phyloP scores from a whole-genome alignment of 805 yeast species.

The Myxozyma neotropica region DNA sequence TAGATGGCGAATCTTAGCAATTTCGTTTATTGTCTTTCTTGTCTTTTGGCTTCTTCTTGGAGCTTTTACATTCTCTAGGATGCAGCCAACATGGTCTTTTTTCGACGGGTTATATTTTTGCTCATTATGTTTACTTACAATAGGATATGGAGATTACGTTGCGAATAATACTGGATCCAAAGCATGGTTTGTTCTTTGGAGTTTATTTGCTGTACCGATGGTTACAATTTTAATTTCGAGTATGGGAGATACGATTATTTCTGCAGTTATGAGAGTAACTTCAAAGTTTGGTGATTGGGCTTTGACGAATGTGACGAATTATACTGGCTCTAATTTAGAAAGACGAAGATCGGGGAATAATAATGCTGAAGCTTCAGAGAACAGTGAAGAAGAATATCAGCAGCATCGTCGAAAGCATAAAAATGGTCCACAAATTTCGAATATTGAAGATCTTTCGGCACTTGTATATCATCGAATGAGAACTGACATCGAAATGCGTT shows the following conservation, averaged over 20 bases:
- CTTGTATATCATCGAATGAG: constrained; percentile 9
- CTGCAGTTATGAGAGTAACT: constrained; percentile 16
- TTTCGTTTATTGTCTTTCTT: constrained; percentile 21
- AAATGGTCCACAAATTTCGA: no score
- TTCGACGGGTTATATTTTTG: constrained; percentile 75
- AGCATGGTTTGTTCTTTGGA: constrained; percentile 77
- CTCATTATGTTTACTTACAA: constrained; percentile 71
- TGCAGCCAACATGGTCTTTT: constrained; percentile 71
- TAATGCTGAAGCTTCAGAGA: no score
- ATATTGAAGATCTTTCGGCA: not conserved
- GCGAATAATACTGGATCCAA: constrained; percentile 68
- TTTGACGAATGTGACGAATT: constrained; percentile 3
- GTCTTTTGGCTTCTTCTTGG: constrained; percentile 69
- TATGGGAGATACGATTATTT: constrained; percentile 58
- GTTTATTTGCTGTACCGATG: constrained; percentile 77
- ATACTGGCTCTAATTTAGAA: no score
- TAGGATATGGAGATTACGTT: constrained; percentile 80
- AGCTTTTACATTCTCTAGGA: constrained; percentile 59
- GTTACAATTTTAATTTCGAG: constrained; percentile 80
- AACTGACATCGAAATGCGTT: constrained; percentile 1
- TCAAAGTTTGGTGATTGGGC: constrained; percentile 8
- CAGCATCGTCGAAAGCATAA: no score
- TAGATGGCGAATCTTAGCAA: constrained; percentile 33
- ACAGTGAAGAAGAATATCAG: not conserved
- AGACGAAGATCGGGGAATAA: no score